These are phyloP conservation scores for Agaricus subrufescens DNA, from an alignment of 768 basidiomycete species.

Conservation along the genomic window DNA sequence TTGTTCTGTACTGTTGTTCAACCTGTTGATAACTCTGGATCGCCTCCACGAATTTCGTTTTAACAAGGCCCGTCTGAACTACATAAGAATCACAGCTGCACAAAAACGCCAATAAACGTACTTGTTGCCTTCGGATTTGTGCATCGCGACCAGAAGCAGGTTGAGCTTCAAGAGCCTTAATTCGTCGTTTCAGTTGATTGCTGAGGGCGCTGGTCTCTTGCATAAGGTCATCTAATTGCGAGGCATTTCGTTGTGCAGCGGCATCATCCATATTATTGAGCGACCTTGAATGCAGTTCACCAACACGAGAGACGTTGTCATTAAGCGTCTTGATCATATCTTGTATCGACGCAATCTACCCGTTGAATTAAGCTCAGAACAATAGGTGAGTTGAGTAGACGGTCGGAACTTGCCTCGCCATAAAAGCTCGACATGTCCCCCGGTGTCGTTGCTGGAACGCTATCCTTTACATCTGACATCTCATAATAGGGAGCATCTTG, in stretches of 20 bases:
- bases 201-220: slow-evolving; percentile 70
- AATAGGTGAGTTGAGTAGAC: background rate
- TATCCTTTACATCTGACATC: slow-evolving; percentile 66
- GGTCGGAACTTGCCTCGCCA: slow-evolving; percentile 48
- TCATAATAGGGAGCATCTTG: slow-evolving; percentile 66
- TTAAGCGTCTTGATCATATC: slow-evolving; percentile 65
- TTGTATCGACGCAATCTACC: slow-evolving; percentile 72
- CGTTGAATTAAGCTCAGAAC: background rate
- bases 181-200: slow-evolving; percentile 60
- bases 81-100: background rate
- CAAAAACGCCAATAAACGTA: slow-evolving; percentile 18
- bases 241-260: slow-evolving; percentile 53
- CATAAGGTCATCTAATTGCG: slow-evolving; percentile 65
- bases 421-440: slow-evolving; percentile 73
- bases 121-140: slow-evolving; percentile 77
- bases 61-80: slow-evolving; percentile 55
- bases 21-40: slow-evolving; percentile 83
- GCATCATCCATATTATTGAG: slow-evolving; percentile 74
- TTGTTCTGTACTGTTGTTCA: slow-evolving; percentile 73
- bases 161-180: slow-evolving; percentile 67
- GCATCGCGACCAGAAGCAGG: slow-evolving; percentile 64
- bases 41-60: slow-evolving; percentile 78
- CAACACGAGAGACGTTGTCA: slow-evolving; percentile 61
- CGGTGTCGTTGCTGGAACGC: slow-evolving; percentile 34
- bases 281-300: slow-evolving; percentile 69